Evolutionary conservation across 352 stramenopile species (phyloP).

Genomic region (Phytophthora cryptogea): DNA sequence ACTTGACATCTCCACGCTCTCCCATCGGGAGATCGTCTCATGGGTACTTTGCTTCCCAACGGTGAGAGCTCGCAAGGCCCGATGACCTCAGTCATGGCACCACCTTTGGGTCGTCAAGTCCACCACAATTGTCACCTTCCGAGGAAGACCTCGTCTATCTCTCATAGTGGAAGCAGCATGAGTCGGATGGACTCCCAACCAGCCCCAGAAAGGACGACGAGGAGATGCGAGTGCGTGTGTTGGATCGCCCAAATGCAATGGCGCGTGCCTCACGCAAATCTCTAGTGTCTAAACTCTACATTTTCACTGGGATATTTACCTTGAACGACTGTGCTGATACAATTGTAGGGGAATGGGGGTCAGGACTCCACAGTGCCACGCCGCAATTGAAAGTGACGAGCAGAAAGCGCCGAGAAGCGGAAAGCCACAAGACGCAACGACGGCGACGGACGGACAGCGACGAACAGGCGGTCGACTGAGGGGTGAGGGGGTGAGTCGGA

Average conservation of each 20-base stretch:
- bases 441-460: slow-evolving; percentile 13
- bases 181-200: slow-evolving; percentile 1
- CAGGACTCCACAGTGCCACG: slow-evolving; percentile 9
- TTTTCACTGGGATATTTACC: slow-evolving; percentile 31
- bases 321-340: slow-evolving; percentile 29
- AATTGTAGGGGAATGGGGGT: slow-evolving; percentile 4
- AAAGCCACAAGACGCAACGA: slow-evolving; percentile 6
- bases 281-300: slow-evolving; percentile 12
- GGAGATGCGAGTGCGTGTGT: slow-evolving; percentile 20
- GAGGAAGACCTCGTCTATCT: slow-evolving; percentile 18
- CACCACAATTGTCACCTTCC: slow-evolving; percentile 1
- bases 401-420: slow-evolving; percentile 14
- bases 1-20: slow-evolving; percentile 4
- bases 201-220: slow-evolving; percentile 6
- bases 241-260: slow-evolving; percentile 4
- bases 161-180: slow-evolving; percentile 12
- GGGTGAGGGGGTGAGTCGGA: slow-evolving; percentile 23
- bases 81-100: slow-evolving; percentile 17
- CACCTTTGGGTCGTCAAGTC: slow-evolving; percentile 2
- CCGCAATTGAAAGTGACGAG: slow-evolving; percentile 10
- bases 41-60: background rate
- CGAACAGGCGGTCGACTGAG: slow-evolving; percentile 5
- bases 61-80: background rate
- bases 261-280: background rate
- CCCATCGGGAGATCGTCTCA: background rate